Percentiles rank a stretch among this genome's conserved stretches.
Conservation (phyloP, 345 rosid genomes). For the Nasturtium officinale region DNA sequence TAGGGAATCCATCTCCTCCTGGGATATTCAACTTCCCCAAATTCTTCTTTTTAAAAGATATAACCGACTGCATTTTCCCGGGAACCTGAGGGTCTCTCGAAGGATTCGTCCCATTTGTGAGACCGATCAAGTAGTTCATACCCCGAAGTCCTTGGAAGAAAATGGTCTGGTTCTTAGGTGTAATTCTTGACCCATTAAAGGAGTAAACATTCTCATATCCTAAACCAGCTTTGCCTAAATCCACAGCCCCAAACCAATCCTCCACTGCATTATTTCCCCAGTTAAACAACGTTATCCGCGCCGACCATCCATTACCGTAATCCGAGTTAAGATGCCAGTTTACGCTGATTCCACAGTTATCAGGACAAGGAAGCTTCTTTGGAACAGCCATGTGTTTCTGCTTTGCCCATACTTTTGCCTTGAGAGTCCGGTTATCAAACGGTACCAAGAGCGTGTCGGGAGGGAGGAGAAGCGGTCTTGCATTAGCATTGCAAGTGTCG, state of each 20-base stretch:
- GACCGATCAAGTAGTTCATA: constrained; percentile 67
- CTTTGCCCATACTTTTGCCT: constrained; percentile 78
- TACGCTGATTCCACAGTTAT: constrained; percentile 80
- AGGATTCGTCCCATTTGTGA: constrained; percentile 56
- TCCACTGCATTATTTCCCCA: constrained; percentile 62
- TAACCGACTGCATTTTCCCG: constrained; percentile 88
- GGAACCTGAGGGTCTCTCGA: constrained; percentile 57
- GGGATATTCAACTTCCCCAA: constrained; percentile 50
- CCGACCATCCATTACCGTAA: constrained; percentile 72
- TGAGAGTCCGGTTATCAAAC: constrained; percentile 62
- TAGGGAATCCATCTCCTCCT: constrained; percentile 78
- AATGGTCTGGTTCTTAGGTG: constrained; percentile 54
- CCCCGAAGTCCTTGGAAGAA: constrained; percentile 73
- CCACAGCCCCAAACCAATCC: constrained; percentile 78
- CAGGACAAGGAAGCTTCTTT: constrained; percentile 76
- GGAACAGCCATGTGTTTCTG: constrained; percentile 54
- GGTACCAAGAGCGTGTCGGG: constrained; percentile 74
- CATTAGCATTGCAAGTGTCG: constrained; percentile 56
- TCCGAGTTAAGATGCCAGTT: constrained; percentile 91
- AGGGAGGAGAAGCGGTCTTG: constrained; percentile 66
- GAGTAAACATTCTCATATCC: constrained; percentile 79
- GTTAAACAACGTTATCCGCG: constrained; percentile 76
- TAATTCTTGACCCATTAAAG: constrained; percentile 69
- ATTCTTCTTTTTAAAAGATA: constrained; percentile 65
- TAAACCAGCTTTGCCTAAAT: constrained; percentile 57